Percentiles rank a stretch among this genome's conserved stretches.
phyloP scores from a whole-genome alignment of 2,329 filamentous ascomycete genomes.

The Colletotrichum caudatum region DNA sequence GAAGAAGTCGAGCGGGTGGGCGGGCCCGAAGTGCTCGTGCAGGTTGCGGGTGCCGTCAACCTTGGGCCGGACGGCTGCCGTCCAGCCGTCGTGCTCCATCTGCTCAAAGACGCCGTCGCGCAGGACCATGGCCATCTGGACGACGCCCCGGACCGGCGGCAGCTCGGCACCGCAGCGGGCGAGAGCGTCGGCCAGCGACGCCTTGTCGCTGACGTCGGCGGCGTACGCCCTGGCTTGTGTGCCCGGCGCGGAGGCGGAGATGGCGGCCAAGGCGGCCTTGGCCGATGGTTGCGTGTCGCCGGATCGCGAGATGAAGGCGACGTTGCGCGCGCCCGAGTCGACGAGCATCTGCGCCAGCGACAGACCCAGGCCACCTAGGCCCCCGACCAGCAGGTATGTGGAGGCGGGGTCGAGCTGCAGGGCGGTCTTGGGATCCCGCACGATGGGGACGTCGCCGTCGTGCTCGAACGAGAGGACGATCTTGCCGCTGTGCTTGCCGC shows the following conservation, averaged over 20 bases:
- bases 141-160: conserved; percentile 38
- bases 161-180: conserved; percentile 12
- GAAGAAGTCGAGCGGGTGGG: conserved; percentile 49
- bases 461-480: conserved; percentile 46
- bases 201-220: conserved; percentile 49
- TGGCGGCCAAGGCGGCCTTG: too few relatives aligned
- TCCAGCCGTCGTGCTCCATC: conserved; percentile 49
- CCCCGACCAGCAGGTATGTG: conserved; percentile 49
- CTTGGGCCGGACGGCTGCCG: conserved; percentile 47
- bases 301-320: conserved; percentile 49
- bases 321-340: conserved; percentile 45
- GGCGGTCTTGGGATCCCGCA: too few relatives aligned
- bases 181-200: too few relatives aligned
- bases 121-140: conserved; percentile 39
- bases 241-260: too few relatives aligned
- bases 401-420: conserved; percentile 40
- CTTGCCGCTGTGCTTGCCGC: conserved; percentile 56
- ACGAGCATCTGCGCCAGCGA: conserved; percentile 46
- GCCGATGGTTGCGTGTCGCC: conserved; percentile 25
- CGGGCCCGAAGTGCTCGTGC: conserved; percentile 44
- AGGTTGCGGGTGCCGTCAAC: conserved; percentile 51
- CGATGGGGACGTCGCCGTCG: too few relatives aligned
- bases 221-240: conserved; percentile 40
- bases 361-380: conserved; percentile 47
- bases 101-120: conserved; percentile 42